Conservation (phyloP, 176 grass and related monocot species). For the Hyparrhenia diplandra region DNA sequence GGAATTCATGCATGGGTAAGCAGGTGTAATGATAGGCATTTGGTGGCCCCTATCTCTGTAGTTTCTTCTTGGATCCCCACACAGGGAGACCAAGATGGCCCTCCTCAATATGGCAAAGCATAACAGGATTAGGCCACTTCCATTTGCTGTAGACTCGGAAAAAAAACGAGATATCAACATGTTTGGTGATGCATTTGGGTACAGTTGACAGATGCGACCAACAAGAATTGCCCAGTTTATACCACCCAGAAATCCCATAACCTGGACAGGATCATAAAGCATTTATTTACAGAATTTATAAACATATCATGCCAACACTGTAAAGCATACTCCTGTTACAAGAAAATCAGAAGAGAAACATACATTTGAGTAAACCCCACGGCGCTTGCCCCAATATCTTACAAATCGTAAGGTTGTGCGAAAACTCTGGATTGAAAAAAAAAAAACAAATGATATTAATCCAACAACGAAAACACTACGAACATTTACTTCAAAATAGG, state of each 20-base stretch:
- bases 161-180: slow-evolving; percentile 96
- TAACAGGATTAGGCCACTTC: slow-evolving; percentile 98
- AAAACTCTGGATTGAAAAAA: slow-evolving; percentile 71
- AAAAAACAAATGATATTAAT: slow-evolving; percentile 24
- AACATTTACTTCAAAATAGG: slow-evolving; percentile 7
- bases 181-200: slow-evolving; percentile 84
- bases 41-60: slow-evolving; percentile 78
- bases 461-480: not conserved
- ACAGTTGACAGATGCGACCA: slow-evolving; percentile 90
- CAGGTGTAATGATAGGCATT: slow-evolving; percentile 98
- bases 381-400: slow-evolving; percentile 82
- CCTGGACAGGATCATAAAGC: slow-evolving; percentile 42
- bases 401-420: slow-evolving; percentile 87
- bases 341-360: not conserved
- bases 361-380: slow-evolving; percentile 97
- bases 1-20: slow-evolving; percentile 96
- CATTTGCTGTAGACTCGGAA: slow-evolving; percentile 86
- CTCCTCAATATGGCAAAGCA: slow-evolving; percentile 86
- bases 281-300: not conserved
- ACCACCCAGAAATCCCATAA: slow-evolving; percentile 94
- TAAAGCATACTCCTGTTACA: slow-evolving; percentile 20
- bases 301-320: not conserved
- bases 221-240: slow-evolving; percentile 98
- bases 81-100: slow-evolving; percentile 68
- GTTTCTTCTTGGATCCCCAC: slow-evolving; percentile 94